A percentile compares a stretch with the other conserved stretches of the same genome.
Evolutionary conservation across 768 basidiomycete genomes (phyloP).

Genomic region (Phaeolepiota aurea): DNA sequence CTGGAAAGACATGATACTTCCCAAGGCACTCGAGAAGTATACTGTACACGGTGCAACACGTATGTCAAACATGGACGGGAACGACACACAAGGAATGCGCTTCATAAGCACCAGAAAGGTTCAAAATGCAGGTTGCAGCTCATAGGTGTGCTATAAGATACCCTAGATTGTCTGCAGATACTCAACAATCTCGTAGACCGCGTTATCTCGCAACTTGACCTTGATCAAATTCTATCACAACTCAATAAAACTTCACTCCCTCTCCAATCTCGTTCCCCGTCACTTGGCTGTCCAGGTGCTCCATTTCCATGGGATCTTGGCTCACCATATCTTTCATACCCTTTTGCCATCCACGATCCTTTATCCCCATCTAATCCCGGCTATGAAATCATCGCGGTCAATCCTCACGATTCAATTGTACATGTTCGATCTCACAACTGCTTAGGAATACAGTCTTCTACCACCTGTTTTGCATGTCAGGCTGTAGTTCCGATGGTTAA

Average conservation of each 20-base stretch:
- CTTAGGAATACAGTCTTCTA: not conserved
- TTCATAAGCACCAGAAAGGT: slow-evolving; percentile 3
- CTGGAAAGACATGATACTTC: not conserved
- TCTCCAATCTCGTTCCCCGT: not conserved
- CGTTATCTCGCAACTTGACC: not conserved
- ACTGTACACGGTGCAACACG: slow-evolving; percentile 1
- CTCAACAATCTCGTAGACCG: not conserved
- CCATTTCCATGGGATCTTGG: slow-evolving; percentile 8
- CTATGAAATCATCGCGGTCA: slow-evolving; percentile 4
- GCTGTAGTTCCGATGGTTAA: not conserved
- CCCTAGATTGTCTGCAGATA: not conserved
- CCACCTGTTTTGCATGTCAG: slow-evolving; percentile 3
- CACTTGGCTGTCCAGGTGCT: slow-evolving; percentile 2
- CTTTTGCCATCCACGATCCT: slow-evolving; percentile 9
- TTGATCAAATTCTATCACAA: no score
- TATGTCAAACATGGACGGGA: slow-evolving; percentile 3
- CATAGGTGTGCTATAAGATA: not conserved
- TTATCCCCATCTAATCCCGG: slow-evolving; percentile 5
- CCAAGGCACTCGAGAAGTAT: not conserved
- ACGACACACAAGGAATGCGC: not conserved
- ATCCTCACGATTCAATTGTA: slow-evolving; percentile 2
- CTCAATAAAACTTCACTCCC: not conserved
- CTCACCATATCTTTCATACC: slow-evolving; percentile 9
- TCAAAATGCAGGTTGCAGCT: not conserved
- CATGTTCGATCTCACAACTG: slow-evolving; percentile 5